These are phyloP conservation scores for Hericium erinaceus DNA, from an alignment of 768 basidiomycete genomes.

Conservation along the genomic window DNA sequence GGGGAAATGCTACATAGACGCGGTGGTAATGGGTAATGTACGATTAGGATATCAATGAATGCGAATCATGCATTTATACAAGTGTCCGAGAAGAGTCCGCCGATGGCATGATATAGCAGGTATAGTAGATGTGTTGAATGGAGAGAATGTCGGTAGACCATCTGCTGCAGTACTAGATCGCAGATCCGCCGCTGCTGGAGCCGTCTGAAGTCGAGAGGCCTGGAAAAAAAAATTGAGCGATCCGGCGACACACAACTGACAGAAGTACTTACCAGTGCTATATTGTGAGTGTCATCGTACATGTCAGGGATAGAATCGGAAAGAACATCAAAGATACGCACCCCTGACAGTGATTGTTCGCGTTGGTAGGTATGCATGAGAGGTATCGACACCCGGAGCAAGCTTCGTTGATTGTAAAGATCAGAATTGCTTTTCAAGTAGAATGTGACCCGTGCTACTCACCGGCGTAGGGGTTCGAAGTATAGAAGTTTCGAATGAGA, in stretches of 20 bases:
- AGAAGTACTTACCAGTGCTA: background rate
- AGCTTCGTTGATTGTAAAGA: constrained; percentile 34
- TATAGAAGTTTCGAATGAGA: constrained; percentile 84
- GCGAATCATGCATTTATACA: too few relatives aligned
- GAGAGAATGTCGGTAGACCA: too few relatives aligned
- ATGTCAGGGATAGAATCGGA: background rate
- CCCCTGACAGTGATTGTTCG: constrained; percentile 60
- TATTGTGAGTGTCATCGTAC: background rate
- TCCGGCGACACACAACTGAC: background rate
- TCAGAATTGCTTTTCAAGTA: background rate
- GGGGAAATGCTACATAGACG: too few relatives aligned
- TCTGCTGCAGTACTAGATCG: background rate
- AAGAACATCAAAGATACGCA: constrained; percentile 20
- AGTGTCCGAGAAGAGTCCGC: too few relatives aligned
- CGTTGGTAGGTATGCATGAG: constrained; percentile 75
- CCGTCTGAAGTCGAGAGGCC: background rate
- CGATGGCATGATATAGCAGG: too few relatives aligned
- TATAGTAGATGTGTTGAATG: too few relatives aligned
- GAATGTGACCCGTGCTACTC: constrained; percentile 18
- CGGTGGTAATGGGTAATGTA: too few relatives aligned
- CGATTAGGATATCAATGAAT: too few relatives aligned
- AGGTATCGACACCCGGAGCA: constrained; percentile 85
- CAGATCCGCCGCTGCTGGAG: background rate
- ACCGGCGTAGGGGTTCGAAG: constrained; percentile 77
- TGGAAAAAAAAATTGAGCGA: background rate